Base-by-base conservation (phyloP, 2,329 filamentous ascomycete species). In the Aspergillus sp. region DNA sequence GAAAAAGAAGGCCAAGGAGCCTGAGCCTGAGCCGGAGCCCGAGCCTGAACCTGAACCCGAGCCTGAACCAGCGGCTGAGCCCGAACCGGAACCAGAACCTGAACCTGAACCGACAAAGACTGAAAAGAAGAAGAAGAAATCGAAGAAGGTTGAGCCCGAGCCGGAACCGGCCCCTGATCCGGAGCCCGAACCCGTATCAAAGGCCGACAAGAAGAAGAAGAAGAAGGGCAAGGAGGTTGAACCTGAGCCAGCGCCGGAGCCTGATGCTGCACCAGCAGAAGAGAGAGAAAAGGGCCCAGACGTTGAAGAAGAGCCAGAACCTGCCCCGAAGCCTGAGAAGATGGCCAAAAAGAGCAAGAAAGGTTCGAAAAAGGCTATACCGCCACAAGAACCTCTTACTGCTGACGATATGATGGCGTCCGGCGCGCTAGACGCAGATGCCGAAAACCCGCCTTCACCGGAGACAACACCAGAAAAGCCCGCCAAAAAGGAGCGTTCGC, bases 401-500 rank as follows among this genome's bases (percentile, higher is more conserved):
- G 78, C 81, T 7, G 80, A 82, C 26, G 79, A 81, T 4, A 51
- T 52, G 41, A 60, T 76, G 43, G 53, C 24, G 20, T 57, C 56
- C 22, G 58, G 34, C 64, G 71, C 45, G 58, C 50, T 65, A 43
- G 64, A 65, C 12, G 57, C 53, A 13, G 68, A 69, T 43, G 62
- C 64, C 42, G 66, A 51, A 24, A 62, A 66, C 55, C 75, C 78
- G 34, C 81, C 82, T 48, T 77, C 80, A 8, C 78, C 79, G 9
- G 81, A 83, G 47, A 69, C 84, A 15, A 85, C 87, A 9, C 64
- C 81, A 12, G 85, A 80, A 59, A 85, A 83, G 52, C 71, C 80
- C 4, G 81, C 81, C 3, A 90, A 86, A 75, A 96, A 89, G 71
- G 90, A 96, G 62, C 88, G 91, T 13, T 78, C 89, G 26, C 91